phyloP scores from a whole-genome alignment of 257 asterid species.

The Parsonsia alboflavescens region DNA sequence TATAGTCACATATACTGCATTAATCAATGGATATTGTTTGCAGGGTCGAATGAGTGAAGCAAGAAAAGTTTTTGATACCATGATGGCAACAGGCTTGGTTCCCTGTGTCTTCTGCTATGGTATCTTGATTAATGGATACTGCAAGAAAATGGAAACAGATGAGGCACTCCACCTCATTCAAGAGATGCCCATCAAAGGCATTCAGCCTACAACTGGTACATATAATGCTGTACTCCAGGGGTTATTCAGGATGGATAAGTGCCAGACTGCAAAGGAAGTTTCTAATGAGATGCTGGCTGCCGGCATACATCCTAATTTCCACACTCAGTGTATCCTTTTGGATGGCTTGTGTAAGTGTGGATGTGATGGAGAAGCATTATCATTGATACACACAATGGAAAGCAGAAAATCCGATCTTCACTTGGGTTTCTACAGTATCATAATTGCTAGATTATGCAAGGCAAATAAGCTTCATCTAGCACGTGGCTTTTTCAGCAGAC shows the following conservation, averaged over 20 bases:
- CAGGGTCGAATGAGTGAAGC: slow-evolving; percentile 17
- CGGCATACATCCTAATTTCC: slow-evolving; percentile 18
- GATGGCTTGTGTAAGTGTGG: slow-evolving; percentile 24
- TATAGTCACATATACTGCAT: slow-evolving; percentile 17
- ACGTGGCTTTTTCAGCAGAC: not conserved
- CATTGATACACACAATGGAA: not conserved
- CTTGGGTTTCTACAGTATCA: slow-evolving; percentile 4
- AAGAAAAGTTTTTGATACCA: slow-evolving; percentile 17
- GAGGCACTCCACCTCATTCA: slow-evolving; percentile 23
- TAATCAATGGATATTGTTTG: slow-evolving; percentile 29
- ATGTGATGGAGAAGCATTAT: slow-evolving; percentile 22
- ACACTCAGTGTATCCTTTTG: slow-evolving; percentile 20
- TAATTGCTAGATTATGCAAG: slow-evolving; percentile 18
- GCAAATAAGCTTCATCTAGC: slow-evolving; percentile 6
- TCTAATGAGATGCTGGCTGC: slow-evolving; percentile 21
- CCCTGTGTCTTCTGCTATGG: slow-evolving; percentile 17
- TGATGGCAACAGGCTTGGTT: slow-evolving; percentile 12
- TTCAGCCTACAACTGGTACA: slow-evolving; percentile 18
- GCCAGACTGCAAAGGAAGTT: slow-evolving; percentile 11
- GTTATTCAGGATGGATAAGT: slow-evolving; percentile 20
- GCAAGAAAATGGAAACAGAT: slow-evolving; percentile 23
- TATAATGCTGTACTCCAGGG: slow-evolving; percentile 25
- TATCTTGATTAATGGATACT: slow-evolving; percentile 31
- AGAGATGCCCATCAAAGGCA: slow-evolving; percentile 21
- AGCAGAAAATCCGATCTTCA: not conserved